A percentile compares a stretch with the other conserved stretches of the same genome.
phyloP scores from a whole-genome alignment of 768 basidiomycete species.

The Podaxis pistillaris region DNA sequence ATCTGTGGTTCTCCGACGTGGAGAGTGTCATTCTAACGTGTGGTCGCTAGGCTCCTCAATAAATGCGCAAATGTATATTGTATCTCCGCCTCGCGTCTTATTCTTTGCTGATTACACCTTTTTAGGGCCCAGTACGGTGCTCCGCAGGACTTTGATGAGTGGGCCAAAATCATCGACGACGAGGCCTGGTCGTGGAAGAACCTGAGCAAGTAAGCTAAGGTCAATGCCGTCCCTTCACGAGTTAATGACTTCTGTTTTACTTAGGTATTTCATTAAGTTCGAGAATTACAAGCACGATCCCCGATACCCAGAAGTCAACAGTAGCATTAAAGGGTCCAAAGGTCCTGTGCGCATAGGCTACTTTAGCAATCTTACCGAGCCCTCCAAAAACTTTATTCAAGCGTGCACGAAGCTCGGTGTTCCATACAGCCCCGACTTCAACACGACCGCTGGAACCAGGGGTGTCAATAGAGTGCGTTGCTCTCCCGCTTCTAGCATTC shows the following conservation, averaged over 20 bases:
- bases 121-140: constrained; percentile 62
- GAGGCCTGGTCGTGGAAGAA: constrained; percentile 59
- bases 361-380: constrained; percentile 36
- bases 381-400: constrained; percentile 46
- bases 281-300: constrained; percentile 52
- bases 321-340: constrained; percentile 38
- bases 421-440: constrained; percentile 54
- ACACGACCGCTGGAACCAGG: constrained; percentile 47
- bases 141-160: constrained; percentile 70
- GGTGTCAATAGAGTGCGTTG: constrained; percentile 53
- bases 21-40: background rate
- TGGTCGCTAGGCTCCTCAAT: constrained; percentile 50
- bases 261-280: constrained; percentile 65
- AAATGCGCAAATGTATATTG: constrained; percentile 52
- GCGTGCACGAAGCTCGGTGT: constrained; percentile 52
- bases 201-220: constrained; percentile 41
- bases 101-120: background rate
- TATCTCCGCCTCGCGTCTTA: background rate
- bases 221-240: background rate
- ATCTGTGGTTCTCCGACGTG: background rate
- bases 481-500: background rate
- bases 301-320: constrained; percentile 45
- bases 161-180: constrained; percentile 52
- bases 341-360: constrained; percentile 60
- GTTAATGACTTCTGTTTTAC: background rate